phyloP scores from a whole-genome alignment of 768 basidiomycete species.

The Lactifluus rugatus region DNA sequence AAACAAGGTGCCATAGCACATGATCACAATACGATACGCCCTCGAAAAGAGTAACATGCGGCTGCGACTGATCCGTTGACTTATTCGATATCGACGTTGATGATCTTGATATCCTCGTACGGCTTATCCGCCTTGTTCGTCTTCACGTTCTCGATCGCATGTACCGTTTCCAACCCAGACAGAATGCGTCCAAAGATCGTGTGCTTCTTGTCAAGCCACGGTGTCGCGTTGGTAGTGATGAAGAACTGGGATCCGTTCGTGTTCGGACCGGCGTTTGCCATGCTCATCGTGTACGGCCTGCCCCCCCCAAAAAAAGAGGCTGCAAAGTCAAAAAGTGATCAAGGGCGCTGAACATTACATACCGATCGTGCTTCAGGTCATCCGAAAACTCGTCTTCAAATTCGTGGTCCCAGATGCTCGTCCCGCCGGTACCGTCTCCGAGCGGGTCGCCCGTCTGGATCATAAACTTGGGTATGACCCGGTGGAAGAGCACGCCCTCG shows the following conservation, averaged over 20 bases:
- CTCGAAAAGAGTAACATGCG: background rate
- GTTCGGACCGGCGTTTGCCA: conserved; percentile 84
- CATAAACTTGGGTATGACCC: conserved; percentile 98
- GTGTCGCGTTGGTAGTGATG: conserved; percentile 89
- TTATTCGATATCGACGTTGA: conserved; percentile 67
- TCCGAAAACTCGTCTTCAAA: conserved; percentile 94
- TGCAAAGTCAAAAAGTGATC: background rate
- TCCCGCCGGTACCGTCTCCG: conserved; percentile 91
- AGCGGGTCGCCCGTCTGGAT: conserved; percentile 93
- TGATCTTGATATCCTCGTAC: conserved; percentile 87
- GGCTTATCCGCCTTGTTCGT: conserved; percentile 80
- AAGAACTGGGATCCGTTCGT: conserved; percentile 99
- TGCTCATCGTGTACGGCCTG: conserved; percentile 91
- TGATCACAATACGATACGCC: too few species aligned
- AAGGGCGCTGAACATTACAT: background rate
- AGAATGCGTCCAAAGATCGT: conserved; percentile 89
- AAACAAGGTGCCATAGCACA: too few species aligned
- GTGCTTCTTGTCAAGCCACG: conserved; percentile 87
- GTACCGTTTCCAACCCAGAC: conserved; percentile 82
- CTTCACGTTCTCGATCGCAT: conserved; percentile 86
- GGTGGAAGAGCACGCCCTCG: conserved; percentile 91
- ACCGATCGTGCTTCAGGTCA: conserved; percentile 86
- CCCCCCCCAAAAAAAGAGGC: too few species aligned
- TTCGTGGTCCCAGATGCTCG: conserved; percentile 80
- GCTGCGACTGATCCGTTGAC: background rate